These are phyloP conservation scores for Nemania diffusa DNA, from an alignment of 2,329 filamentous ascomycete species.

Conservation along the genomic window DNA sequence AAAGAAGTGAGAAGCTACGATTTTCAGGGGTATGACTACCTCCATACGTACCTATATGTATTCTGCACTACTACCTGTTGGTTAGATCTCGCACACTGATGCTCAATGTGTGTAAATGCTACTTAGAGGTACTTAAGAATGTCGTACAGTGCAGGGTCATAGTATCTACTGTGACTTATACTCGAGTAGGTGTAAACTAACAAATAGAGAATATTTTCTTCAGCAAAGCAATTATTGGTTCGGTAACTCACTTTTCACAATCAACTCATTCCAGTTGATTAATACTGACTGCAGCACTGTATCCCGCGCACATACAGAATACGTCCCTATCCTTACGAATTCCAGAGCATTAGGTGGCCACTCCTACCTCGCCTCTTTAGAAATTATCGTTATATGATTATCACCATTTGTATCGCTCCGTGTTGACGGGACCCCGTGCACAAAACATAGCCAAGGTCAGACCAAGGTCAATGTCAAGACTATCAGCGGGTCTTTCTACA, in stretches of 20 bases:
- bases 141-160: too few relatives aligned
- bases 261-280: background rate
- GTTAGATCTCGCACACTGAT: background rate
- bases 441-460: too few relatives aligned
- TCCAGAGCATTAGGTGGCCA: background rate
- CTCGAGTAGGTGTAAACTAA: too few relatives aligned
- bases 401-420: background rate
- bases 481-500: background rate
- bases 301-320: too few relatives aligned
- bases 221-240: background rate
- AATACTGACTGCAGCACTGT: too few relatives aligned
- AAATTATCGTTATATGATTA: background rate
- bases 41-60: too few relatives aligned
- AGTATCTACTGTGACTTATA: too few relatives aligned
- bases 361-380: background rate
- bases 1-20: constrained; percentile 5
- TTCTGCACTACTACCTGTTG: background rate
- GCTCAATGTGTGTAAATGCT: too few relatives aligned
- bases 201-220: background rate
- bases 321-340: too few relatives aligned
- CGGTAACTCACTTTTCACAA: background rate
- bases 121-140: too few relatives aligned
- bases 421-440: background rate
- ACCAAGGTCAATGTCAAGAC: background rate
- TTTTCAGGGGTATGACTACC: constrained; percentile 28